Evolutionary conservation across 768 basidiomycete species (phyloP), one percentile per base, ranked within the genome.

Genomic region (Butyriboletus loyo): DNA sequence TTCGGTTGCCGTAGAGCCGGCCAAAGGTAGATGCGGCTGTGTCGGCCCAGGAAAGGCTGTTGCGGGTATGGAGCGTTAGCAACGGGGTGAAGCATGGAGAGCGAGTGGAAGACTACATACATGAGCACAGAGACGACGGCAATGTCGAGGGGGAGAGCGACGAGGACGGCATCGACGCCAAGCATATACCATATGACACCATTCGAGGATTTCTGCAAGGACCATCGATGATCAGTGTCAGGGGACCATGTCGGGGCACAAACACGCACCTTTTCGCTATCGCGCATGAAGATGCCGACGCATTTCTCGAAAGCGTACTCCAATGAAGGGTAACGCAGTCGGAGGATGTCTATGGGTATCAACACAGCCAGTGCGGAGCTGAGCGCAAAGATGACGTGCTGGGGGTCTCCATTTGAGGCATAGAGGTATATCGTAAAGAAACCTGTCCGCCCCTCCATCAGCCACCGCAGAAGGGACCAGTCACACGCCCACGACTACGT

Each of bases 1-100:
- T 91, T 41, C 73, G 71, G n/a, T 75, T 73, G 36, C 92, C 91
- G 67, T 82, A 92, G 31, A 92, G 74, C n/a, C 94, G 84, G 39
- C 94, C 94, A 57, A 96, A 75, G 13, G 91, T 95, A 10, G 94
- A 96, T 6, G 94, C 94, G 17, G 92, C 85, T 1, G 94, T 96
- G 69, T 97, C 94, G 0, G 92, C 93, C 94, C 94, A 97, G 30
- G 92, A 93, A 43, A 97, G 83, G 55, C 93, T 96, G 61, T 34
- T 34, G 31, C 0, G 21, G 13, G 19, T 22, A 35, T 24, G 15
- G 17, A 50, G 9, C 7, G 19, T 49, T 27, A 46, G 31, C 8
- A 25, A 32, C 4, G 27, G 30, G 3, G 28, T 35, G 25, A 55
- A 3, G 52, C 3, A 39, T n/a, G 17, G 28, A 19, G 6, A 35